Base-by-base conservation (phyloP, 192 early-diverging fungal genomes). In the Thoreauomyces humboldtii region DNA sequence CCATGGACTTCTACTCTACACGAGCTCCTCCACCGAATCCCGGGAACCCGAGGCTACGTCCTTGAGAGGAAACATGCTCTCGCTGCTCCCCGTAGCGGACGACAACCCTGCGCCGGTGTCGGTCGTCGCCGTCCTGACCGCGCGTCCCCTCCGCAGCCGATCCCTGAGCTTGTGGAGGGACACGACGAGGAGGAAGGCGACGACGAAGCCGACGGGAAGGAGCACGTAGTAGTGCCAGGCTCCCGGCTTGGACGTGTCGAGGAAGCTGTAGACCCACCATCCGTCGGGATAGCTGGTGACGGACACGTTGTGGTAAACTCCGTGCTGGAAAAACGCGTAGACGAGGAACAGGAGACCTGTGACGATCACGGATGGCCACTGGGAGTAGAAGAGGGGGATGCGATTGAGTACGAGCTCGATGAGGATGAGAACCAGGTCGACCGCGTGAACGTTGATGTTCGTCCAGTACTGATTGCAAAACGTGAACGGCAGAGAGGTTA, bases 191-290 rank as follows among this genome's bases (percentile, higher is more conserved):
- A 34, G 67, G 34, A 65, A 74, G 0, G 65, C 25, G 6, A 38
- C 9, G 0, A 60, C 27, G 32, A 74, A 70, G 14, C 22, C 55
- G n/a, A 70, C 1, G 4, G 46, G 12, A 2, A 74, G 55, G 2
- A n/a, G 63, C 45, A 70, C 41, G 45, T 74, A 74, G 21, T 46
- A 74, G 0, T 36, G 50, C 45, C 27, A 32, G 1, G 73, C 68
- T n/a, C 29, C 24, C 34, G 55, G 15, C n/a, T 65, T 53, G 2
- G 48, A 33, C 19, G 68, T 70, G 63, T 74, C 68, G 19, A 74
- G 63, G 57, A 74, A 74, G 32, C 41, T n/a, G 52, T 74, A 74
- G 27, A 70, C 68, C 73, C 73, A 74, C 34, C 48, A 66, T 14
- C 73, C 72, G 57, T 59, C 7, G 11, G 54, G 63, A 24, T 52